Base-by-base conservation (phyloP, 2,329 filamentous ascomycete genomes). In the Bipolaris zeicola region DNA sequence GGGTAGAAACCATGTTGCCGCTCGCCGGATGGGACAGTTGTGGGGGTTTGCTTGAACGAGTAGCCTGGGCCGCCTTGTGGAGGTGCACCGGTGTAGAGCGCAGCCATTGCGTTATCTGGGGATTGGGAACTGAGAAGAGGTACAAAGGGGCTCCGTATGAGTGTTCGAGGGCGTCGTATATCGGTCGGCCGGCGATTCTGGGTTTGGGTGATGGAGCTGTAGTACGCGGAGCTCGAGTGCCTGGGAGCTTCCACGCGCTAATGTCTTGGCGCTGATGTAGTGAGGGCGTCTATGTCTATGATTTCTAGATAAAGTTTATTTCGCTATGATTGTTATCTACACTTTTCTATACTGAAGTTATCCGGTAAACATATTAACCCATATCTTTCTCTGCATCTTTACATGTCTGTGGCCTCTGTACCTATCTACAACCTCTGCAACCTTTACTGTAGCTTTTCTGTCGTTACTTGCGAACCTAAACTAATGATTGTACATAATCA, bases 1-100 rank as follows among this genome's bases (percentile, higher is more conserved):
- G 94, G 93, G 80, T 96, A 93, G 81, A 97, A 97, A 69, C 88
- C 87, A 80, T 96, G 93, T 81, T 95, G 82, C 69, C 82, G 80
- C 62, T 79, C 77, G 71, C 79, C 79, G 58, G 79, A 79, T 57
- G 81, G 78, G 52, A 75, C 76, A 63, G 72, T 71, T 69, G 74
- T 77, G 70, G 78, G 78, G 65, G 79, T 78, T 72, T 83, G 79
- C 62, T 79, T 79, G 80, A 87, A 88, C 62, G 85, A 87, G 77
- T 85, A 87, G 75, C 83, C 81, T 67, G 84, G 80, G 62, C 79
- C 80, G 69, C 82, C 80, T 69, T 78, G 77, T 61, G 81, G 80
- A 64, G 81, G 76, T 68, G 79, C 77, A 52, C 78, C 77, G 70
- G 79, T 76, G 75, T 83, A 79, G 58, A 86, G 73, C 58, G 83